These are phyloP conservation scores for Byssothecium circinans DNA, from an alignment of 2,329 filamentous ascomycete genomes.

Conservation along the genomic window DNA sequence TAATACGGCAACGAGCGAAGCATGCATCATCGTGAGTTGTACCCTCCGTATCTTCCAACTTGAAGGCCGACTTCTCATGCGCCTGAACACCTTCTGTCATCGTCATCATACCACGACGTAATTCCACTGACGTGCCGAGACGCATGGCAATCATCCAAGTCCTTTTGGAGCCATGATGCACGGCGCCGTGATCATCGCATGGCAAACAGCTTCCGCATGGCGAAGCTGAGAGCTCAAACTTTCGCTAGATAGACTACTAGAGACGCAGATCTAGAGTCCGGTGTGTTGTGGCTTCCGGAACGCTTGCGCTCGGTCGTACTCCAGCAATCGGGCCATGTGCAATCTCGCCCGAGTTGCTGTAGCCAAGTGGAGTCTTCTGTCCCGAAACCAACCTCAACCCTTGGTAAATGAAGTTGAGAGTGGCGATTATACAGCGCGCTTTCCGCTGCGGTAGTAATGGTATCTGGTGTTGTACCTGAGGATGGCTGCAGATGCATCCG, in stretches of 20 bases:
- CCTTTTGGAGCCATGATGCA: not conserved
- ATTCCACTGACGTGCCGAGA: no score
- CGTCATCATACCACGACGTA: no score
- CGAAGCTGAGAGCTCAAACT: not conserved
- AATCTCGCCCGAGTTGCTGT: not conserved
- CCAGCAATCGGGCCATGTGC: not conserved
- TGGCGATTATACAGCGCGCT: not conserved
- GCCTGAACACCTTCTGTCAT: no score
- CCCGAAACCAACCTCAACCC: not conserved
- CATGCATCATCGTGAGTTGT: no score
- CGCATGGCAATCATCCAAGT: no score
- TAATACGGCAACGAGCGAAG: no score
- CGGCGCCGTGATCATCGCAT: not conserved
- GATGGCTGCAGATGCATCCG: conserved; percentile 1
- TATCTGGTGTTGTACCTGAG: not conserved
- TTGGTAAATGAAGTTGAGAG: not conserved
- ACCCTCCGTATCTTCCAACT: no score
- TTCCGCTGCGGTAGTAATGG: not conserved
- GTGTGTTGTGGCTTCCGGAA: not conserved
- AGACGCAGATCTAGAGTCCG: not conserved
- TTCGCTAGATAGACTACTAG: no score
- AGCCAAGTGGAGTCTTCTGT: not conserved
- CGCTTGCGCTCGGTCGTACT: not conserved
- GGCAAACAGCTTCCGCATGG: not conserved
- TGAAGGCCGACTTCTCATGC: no score